A percentile compares a stretch with the other conserved stretches of the same genome.
Conservation (phyloP, 73 alveolate species). For the Effrenium voratum region DNA sequence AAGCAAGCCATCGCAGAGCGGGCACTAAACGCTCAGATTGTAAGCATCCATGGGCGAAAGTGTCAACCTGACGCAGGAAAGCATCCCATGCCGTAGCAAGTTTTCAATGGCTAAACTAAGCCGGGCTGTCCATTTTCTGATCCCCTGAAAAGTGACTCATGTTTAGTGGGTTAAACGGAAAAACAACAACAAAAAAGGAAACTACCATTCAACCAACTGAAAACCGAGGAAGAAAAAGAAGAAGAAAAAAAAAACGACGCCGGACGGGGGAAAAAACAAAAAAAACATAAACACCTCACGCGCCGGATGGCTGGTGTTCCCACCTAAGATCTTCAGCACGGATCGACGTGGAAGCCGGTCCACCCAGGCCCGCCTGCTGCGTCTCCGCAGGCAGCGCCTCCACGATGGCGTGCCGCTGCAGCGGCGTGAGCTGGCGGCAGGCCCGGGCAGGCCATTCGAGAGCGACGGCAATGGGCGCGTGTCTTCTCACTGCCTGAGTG, state of each 20-base stretch:
- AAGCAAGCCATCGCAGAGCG: too few species aligned
- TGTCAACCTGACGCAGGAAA: too few species aligned
- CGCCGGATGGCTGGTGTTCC: background rate
- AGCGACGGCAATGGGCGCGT: too few species aligned
- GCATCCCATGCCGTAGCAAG: too few species aligned
- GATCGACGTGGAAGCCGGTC: background rate
- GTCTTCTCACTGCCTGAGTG: too few species aligned
- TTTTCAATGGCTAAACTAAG: too few species aligned
- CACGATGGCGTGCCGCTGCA: constrained; percentile 90
- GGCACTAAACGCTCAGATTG: too few species aligned
- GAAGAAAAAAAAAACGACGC: background rate
- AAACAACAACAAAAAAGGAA: background rate
- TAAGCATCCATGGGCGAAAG: too few species aligned
- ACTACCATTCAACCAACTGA: background rate
- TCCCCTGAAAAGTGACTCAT: too few species aligned
- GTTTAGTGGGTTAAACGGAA: too few species aligned
- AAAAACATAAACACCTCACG: background rate
- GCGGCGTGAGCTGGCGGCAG: constrained; percentile 67
- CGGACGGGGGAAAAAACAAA: background rate
- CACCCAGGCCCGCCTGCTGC: constrained; percentile 46
- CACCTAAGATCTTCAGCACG: background rate
- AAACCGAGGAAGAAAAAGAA: background rate
- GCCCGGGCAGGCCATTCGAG: background rate
- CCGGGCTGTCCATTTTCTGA: too few species aligned
- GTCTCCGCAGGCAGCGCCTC: constrained; percentile 84